Base-by-base conservation (phyloP, 306 rosid species). In the Vigna hirtella region DNA sequence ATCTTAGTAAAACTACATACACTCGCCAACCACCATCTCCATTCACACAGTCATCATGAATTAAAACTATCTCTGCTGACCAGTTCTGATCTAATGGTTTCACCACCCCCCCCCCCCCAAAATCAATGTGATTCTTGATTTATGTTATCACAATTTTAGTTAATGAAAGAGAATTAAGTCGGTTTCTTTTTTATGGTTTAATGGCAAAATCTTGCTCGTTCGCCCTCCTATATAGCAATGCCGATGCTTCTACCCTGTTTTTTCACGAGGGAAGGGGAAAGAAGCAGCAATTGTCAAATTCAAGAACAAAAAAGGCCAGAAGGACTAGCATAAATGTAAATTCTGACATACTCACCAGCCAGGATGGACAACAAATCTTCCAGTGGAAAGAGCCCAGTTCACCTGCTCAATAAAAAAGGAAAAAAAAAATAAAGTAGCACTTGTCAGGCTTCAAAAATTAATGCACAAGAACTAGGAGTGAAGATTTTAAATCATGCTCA, bases 231-330 rank as follows among this genome's bases (percentile, higher is more conserved):
- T 96, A 96, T 72, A 96, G 99, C 91, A 96, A 86, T 76, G 99
- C 90, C 3, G 99, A 96, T 80, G 99, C 99, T 86, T 96, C 99
- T 87, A 96, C 93, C 99, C 99, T 96, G 98, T 81, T 83, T 80
- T 80, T 55, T 28, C 16, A 15, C 10, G 43, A 22, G 72, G 69
- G 32, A 4, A n/a, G 66, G 65, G 55, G 68, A 43, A 30, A 80
- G 75, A 71, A 71, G 80, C 51, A 42, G 32, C 50, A 81, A 67
- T 77, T 12, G 84, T 87, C 82, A 84, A 65, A 78, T 18, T 62
- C 76, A 26, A 9, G 68, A 62, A 30, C 34, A 52, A 69, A 17
- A 72, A 42, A 8, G 32, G 36, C 16, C 11, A 0, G 45, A 11
- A 51, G 14, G 58, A 52, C 36, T 74, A 70, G 13, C 22, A 80